phyloP scores from a whole-genome alignment of 768 basidiomycete species.

The Clitopilus passeckerianus region DNA sequence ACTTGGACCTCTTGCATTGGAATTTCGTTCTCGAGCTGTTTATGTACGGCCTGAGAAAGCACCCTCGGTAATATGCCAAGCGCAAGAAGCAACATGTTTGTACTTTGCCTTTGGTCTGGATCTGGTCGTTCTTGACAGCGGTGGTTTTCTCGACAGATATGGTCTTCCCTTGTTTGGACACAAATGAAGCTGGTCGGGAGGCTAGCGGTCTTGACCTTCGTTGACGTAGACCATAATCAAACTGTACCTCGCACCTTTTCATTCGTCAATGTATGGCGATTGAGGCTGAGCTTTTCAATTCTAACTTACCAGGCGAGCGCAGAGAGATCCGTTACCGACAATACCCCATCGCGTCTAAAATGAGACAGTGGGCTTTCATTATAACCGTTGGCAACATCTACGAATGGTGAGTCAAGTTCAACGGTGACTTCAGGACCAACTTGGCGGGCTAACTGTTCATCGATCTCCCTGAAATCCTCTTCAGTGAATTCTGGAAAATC shows the following conservation, averaged over 20 bases:
- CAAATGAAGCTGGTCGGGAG: constrained; percentile 51
- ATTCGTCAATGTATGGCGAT: too few species aligned
- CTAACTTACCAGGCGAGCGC: constrained; percentile 52
- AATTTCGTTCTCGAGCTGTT: constrained; percentile 70
- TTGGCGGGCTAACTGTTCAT: constrained; percentile 27
- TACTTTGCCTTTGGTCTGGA: constrained; percentile 51
- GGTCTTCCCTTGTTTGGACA: constrained; percentile 50
- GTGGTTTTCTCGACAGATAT: constrained; percentile 49
- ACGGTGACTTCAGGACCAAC: constrained; percentile 29
- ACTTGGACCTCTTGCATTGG: constrained; percentile 53
- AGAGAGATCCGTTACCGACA: constrained; percentile 63
- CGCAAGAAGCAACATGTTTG: constrained; percentile 7
- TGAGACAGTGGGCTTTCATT: constrained; percentile 29
- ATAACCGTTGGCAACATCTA: background rate
- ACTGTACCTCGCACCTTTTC: constrained; percentile 79
- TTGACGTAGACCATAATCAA: constrained; percentile 70
- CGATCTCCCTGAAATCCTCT: constrained; percentile 49
- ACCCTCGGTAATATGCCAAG: background rate
- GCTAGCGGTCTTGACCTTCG: constrained; percentile 42
- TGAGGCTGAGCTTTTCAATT: too few species aligned
- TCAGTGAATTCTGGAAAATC: constrained; percentile 53
- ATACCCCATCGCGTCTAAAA: constrained; percentile 38
- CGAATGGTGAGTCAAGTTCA: constrained; percentile 20
- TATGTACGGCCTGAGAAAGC: constrained; percentile 59
- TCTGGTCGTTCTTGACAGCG: constrained; percentile 50